Evolutionary conservation across 139 green algal genomes (phyloP).

Genomic region (Coccomyxa sp.): DNA sequence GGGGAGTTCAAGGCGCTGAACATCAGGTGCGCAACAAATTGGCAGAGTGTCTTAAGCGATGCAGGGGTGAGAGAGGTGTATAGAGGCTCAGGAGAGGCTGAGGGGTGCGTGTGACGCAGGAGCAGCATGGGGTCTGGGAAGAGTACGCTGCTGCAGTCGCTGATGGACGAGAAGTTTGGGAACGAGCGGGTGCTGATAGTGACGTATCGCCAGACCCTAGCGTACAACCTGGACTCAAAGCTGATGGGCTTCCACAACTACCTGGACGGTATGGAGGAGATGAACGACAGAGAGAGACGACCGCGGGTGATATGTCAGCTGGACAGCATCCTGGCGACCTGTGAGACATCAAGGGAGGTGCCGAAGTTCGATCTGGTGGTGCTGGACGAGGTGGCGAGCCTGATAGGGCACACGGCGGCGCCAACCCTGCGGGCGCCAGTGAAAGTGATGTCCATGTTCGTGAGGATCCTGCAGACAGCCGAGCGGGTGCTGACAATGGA

Average conservation of each 20-base stretch:
- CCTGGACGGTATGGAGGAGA: not conserved
- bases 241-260: constrained; percentile 18
- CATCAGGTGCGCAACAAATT: constrained; percentile 2
- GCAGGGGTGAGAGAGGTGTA: not conserved
- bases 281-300: constrained; percentile 7
- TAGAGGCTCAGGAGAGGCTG: not conserved
- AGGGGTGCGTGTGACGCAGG: not conserved
- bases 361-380: not conserved
- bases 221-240: constrained; percentile 6
- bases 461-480: not conserved
- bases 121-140: constrained; percentile 3
- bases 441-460: not conserved
- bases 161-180: constrained; percentile 4
- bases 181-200: not conserved
- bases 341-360: not conserved
- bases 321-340: not conserved
- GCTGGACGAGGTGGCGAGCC: not conserved
- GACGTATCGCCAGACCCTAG: constrained; percentile 18
- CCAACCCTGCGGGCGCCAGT: not conserved
- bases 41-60: not conserved
- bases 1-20: constrained; percentile 4
- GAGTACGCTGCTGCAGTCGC: constrained; percentile 2
- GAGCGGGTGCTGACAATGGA: not conserved
- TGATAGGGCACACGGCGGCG: not conserved
- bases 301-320: constrained; percentile 12